These are phyloP conservation scores for Ceratonia siliqua DNA, from an alignment of 306 rosid genomes.

Conservation along the genomic window DNA sequence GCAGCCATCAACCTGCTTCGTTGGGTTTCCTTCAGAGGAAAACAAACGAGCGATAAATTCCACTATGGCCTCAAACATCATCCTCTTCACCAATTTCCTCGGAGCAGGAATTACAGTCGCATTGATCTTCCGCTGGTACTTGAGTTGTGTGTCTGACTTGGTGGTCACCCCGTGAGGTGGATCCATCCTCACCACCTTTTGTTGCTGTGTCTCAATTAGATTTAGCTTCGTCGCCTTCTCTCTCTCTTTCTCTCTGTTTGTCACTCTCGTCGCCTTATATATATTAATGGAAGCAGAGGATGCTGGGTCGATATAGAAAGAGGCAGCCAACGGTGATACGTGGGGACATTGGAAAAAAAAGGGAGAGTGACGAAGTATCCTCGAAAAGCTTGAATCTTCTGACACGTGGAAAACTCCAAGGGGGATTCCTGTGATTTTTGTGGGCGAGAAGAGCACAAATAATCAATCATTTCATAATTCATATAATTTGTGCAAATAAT, in stretches of 20 bases:
- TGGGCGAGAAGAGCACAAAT: too few species aligned
- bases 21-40: background rate
- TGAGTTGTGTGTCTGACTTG: background rate
- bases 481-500: too few species aligned
- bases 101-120: conserved; percentile 41
- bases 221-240: background rate
- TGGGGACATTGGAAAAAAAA: background rate
- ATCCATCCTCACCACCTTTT: background rate
- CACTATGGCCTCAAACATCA: conserved; percentile 38
- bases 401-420: background rate
- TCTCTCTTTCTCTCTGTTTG: background rate
- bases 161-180: too few species aligned
- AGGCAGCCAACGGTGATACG: background rate
- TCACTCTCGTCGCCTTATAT: too few species aligned
- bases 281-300: too few species aligned
- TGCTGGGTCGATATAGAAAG: too few species aligned
- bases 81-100: conserved; percentile 42
- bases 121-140: background rate
- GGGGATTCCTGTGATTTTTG: too few species aligned
- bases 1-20: background rate
- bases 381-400: background rate
- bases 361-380: background rate
- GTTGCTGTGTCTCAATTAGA: background rate
- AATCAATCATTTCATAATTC: too few species aligned
- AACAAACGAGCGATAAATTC: background rate